Percentiles rank a stretch among this genome's conserved stretches.
phyloP scores from a whole-genome alignment of 2,329 filamentous ascomycete genomes.

The Cucurbitaria berberidis region DNA sequence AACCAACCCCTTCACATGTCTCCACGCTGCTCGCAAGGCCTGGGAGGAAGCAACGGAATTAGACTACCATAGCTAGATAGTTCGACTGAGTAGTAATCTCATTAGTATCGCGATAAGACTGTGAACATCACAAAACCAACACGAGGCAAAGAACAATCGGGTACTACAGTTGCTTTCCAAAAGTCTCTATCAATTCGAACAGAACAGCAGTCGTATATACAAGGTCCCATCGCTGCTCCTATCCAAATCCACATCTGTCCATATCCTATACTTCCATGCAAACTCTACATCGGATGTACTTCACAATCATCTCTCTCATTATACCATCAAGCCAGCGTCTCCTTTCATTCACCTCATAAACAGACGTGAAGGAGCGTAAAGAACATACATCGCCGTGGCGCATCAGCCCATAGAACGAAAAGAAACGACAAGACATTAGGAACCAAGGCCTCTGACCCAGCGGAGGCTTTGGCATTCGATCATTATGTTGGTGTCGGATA shows the following conservation, averaged over 20 bases:
- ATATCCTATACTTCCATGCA: background rate
- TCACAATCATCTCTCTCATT: background rate
- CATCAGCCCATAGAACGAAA: constrained; percentile 19
- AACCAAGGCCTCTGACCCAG: constrained; percentile 3
- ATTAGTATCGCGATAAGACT: too few relatives aligned
- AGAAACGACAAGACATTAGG: constrained; percentile 21
- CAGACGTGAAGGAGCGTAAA: constrained; percentile 20
- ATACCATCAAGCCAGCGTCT: background rate
- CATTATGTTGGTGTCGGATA: constrained; percentile 2
- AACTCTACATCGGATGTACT: background rate
- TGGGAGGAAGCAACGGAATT: too few relatives aligned
- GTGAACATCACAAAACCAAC: too few relatives aligned
- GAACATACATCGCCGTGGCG: constrained; percentile 17
- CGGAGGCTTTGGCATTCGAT: constrained; percentile 12
- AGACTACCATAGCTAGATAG: too few relatives aligned
- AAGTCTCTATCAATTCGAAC: background rate
- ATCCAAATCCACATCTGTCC: background rate
- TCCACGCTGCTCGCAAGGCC: too few relatives aligned
- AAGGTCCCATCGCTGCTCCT: background rate
- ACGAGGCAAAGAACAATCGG: too few relatives aligned
- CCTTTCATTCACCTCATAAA: constrained; percentile 1
- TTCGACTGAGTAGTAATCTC: too few relatives aligned
- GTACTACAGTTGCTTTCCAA: too few relatives aligned
- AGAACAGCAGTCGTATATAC: background rate
- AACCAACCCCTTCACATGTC: too few relatives aligned